These are phyloP conservation scores for Stygiomarasmius scandens DNA, from an alignment of 1,284 basidiomycete genomes.

Conservation along the genomic window DNA sequence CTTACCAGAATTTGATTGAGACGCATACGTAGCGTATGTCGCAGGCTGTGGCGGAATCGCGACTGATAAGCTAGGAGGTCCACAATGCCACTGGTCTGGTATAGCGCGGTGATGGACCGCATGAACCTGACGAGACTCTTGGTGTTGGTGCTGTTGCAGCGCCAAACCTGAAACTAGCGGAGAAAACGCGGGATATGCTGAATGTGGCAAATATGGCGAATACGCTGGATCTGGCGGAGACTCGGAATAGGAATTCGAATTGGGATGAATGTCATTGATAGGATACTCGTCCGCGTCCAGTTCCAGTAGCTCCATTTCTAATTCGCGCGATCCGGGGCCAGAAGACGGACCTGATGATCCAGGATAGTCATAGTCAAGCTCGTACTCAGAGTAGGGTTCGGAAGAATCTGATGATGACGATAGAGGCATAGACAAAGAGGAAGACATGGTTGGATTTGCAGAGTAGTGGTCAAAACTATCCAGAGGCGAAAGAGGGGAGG, in stretches of 20 bases:
- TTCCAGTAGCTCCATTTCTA: too few relatives aligned
- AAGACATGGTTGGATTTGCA: neutral
- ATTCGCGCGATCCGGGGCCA: too few relatives aligned
- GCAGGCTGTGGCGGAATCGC: too few relatives aligned
- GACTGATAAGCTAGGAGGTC: too few relatives aligned
- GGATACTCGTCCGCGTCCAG: too few relatives aligned
- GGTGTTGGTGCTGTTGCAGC: too few relatives aligned
- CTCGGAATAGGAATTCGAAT: too few relatives aligned
- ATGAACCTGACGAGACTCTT: too few relatives aligned
- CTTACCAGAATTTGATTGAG: neutral
- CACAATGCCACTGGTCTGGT: too few relatives aligned
- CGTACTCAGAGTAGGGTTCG: neutral
- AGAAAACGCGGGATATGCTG: neutral
- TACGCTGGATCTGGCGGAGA: neutral
- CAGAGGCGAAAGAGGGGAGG: constrained; percentile 17
- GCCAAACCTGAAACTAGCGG: neutral
- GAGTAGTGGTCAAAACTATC: constrained; percentile 7
- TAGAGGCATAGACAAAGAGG: neutral
- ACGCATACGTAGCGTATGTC: neutral
- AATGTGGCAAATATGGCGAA: neutral
- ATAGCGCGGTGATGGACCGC: too few relatives aligned
- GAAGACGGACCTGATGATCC: neutral
- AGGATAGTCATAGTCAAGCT: neutral
- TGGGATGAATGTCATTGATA: too few relatives aligned
- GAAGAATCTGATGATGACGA: neutral